Conservation (phyloP, 2,329 filamentous ascomycete species). For the Trichoderma sp. region DNA sequence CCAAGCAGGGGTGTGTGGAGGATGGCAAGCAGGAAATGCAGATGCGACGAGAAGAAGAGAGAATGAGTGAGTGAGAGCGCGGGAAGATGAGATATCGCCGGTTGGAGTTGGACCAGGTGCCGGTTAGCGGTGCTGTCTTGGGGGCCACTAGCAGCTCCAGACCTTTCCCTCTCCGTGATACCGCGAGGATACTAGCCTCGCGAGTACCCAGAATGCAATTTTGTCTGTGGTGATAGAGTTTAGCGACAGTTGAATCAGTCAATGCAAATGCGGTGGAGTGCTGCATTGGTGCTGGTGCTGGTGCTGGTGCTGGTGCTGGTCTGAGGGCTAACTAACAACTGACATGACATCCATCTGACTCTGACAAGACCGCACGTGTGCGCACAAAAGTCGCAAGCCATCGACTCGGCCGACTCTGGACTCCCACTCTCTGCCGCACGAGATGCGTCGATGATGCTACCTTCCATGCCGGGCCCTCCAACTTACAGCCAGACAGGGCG, state of each 20-base stretch:
- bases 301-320: background rate
- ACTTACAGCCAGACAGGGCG: background rate
- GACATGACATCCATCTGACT: background rate
- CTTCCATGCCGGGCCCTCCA: slow-evolving; percentile 16
- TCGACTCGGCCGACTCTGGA: background rate
- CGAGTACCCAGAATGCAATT: background rate
- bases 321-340: background rate
- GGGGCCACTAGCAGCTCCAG: background rate
- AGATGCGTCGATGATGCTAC: slow-evolving; percentile 1
- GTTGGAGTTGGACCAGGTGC: background rate
- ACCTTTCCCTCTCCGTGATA: background rate
- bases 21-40: background rate
- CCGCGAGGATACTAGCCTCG: background rate
- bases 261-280: background rate
- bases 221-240: slow-evolving; percentile 5
- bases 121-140: background rate
- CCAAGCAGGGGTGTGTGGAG: background rate
- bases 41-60: background rate
- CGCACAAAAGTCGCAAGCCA: slow-evolving; percentile 6
- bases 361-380: background rate
- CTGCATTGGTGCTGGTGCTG: background rate
- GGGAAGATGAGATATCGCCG: background rate
- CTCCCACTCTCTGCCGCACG: background rate
- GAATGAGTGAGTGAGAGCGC: background rate
- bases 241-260: background rate